A percentile compares a stretch with the other conserved stretches of the same genome.
Conservation (phyloP, 805 yeast genomes). For the Schizosaccharomyces osmophilus region DNA sequence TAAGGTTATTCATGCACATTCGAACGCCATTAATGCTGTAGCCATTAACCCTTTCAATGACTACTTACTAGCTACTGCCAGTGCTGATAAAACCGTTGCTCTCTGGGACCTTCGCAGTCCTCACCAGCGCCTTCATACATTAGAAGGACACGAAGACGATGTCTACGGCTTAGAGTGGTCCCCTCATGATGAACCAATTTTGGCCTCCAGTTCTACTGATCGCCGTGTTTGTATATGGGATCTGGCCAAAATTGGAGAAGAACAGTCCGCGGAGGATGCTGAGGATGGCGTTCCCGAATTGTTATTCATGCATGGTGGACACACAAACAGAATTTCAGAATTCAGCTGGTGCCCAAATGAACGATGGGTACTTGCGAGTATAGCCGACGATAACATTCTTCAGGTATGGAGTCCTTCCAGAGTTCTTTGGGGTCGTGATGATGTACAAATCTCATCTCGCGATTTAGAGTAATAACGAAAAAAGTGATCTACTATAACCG, state of each 20-base stretch:
- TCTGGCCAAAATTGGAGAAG: slow-evolving; percentile 28
- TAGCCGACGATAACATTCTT: slow-evolving; percentile 50
- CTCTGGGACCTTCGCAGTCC: slow-evolving; percentile 54
- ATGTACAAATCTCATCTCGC: slow-evolving; percentile 14
- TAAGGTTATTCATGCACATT: slow-evolving; percentile 25
- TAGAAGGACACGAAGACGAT: slow-evolving; percentile 40
- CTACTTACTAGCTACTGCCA: slow-evolving; percentile 46
- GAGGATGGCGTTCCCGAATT: slow-evolving; percentile 54
- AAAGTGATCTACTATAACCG: too few species aligned
- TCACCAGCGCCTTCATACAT: slow-evolving; percentile 30
- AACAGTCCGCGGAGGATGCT: slow-evolving; percentile 29
- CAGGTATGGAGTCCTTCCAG: slow-evolving; percentile 55
- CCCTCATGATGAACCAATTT: slow-evolving; percentile 23
- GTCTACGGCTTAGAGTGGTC: slow-evolving; percentile 34
- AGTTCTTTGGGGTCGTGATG: slow-evolving; percentile 19
- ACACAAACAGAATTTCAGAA: slow-evolving; percentile 43
- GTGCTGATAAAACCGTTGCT: slow-evolving; percentile 48
- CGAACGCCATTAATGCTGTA: slow-evolving; percentile 41
- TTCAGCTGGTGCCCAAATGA: slow-evolving; percentile 37
- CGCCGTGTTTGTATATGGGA: slow-evolving; percentile 59
- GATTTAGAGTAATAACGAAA: slow-evolving; percentile 8
- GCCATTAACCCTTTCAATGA: slow-evolving; percentile 34
- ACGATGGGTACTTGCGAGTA: slow-evolving; percentile 31
- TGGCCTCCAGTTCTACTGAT: slow-evolving; percentile 41
- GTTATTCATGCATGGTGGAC: slow-evolving; percentile 67